Evolutionary conservation across 768 basidiomycete genomes (phyloP).

Genomic region (Phaeotremella skinneri): DNA sequence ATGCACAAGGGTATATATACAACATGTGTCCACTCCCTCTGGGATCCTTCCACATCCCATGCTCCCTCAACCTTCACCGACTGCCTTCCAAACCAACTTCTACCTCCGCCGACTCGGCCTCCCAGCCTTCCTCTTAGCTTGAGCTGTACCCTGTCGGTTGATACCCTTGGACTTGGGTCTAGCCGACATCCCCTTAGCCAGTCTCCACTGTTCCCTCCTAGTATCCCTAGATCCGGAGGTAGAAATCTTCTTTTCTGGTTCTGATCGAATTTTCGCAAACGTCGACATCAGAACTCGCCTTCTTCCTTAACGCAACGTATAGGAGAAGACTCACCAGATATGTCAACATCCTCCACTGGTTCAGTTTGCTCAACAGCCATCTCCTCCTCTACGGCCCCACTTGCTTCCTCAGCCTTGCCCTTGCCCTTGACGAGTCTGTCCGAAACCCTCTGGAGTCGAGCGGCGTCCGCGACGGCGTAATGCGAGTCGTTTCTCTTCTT

Average conservation of each 20-base stretch:
- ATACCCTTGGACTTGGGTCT: constrained; percentile 35
- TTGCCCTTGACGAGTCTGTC: constrained; percentile 44
- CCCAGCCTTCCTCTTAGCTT: constrained; percentile 34
- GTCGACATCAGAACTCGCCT: neutral
- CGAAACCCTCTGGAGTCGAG: constrained; percentile 35
- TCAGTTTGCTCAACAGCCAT: constrained; percentile 21
- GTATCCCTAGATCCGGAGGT: constrained; percentile 78
- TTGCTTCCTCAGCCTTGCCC: constrained; percentile 28
- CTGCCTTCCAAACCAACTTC: constrained; percentile 1
- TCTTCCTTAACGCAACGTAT: constrained; percentile 5
- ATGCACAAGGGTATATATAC: neutral
- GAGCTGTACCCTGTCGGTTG: constrained; percentile 31
- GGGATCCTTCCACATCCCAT: too few relatives aligned
- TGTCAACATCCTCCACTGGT: constrained; percentile 17
- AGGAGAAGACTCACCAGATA: constrained; percentile 22
- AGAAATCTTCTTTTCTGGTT: constrained; percentile 58
- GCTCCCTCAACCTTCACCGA: neutral
- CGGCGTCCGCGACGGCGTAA: constrained; percentile 45
- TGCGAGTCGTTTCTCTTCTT: constrained; percentile 42
- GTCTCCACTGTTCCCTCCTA: constrained; percentile 76
- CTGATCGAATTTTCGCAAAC: constrained; percentile 35
- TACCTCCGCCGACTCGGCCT: constrained; percentile 33
- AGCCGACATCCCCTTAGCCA: constrained; percentile 63
- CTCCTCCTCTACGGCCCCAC: constrained; percentile 37
- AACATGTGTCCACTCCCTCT: too few relatives aligned